A percentile compares a stretch with the other conserved stretches of the same genome.
Conservation (phyloP, 805 yeast genomes). For the Metschnikowia hibisci region DNA sequence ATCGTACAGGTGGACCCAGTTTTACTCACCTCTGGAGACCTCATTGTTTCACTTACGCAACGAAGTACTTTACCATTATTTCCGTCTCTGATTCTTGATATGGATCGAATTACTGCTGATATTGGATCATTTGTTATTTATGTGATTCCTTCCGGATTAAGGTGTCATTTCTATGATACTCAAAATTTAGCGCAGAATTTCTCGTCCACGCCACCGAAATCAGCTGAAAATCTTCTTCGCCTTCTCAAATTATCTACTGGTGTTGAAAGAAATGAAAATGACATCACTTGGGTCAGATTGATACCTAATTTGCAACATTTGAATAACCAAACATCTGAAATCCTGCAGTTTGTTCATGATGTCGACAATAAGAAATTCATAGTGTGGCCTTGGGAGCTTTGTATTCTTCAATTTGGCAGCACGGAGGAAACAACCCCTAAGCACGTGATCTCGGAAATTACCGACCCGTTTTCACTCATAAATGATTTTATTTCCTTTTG, state of each 20-base stretch:
- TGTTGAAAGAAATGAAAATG: constrained; percentile 21
- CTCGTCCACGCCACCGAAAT: constrained; percentile 24
- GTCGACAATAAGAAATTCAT: constrained; percentile 54
- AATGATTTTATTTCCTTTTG: constrained; percentile 26
- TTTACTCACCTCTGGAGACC: constrained; percentile 36
- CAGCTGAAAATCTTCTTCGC: constrained; percentile 25
- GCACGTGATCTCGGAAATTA: not conserved
- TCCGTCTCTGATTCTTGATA: constrained; percentile 21
- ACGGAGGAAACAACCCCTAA: constrained; percentile 3
- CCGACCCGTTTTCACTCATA: constrained; percentile 33
- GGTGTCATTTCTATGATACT: constrained; percentile 39
- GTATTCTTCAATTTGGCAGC: constrained; percentile 52
- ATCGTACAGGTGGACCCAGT: constrained; percentile 36
- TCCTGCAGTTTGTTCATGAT: constrained; percentile 53
- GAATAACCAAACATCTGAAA: constrained; percentile 62
- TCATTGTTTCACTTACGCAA: constrained; percentile 29
- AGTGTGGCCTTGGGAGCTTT: constrained; percentile 69
- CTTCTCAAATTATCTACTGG: constrained; percentile 33
- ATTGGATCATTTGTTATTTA: constrained; percentile 32
- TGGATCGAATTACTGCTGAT: constrained; percentile 12
- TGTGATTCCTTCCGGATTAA: constrained; percentile 39
- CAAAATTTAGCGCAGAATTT: constrained; percentile 21
- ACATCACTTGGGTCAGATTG: constrained; percentile 58
- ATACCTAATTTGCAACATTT: constrained; percentile 66
- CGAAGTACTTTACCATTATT: constrained; percentile 25